Evolutionary conservation across 805 yeast species (phyloP).

Genomic region (Saccharomycopsis capsularis): DNA sequence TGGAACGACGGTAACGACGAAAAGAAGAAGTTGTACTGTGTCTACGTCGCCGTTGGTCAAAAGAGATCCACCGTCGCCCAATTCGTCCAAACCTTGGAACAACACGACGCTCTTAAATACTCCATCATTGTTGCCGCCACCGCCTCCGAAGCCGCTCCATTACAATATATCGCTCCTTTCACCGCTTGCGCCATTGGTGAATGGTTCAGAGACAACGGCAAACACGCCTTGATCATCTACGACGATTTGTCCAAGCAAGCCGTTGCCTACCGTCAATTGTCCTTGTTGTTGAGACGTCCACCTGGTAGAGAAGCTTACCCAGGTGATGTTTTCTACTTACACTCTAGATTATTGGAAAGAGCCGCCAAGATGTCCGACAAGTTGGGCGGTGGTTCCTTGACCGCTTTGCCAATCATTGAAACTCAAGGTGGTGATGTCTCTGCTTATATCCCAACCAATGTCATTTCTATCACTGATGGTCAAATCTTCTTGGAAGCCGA

Average conservation of each 20-base stretch:
- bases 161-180: constrained; percentile 99
- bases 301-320: constrained; percentile 97
- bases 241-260: constrained; percentile 99
- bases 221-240: constrained; percentile 92
- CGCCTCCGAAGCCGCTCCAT: constrained; percentile 99
- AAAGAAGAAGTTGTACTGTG: constrained; percentile 98
- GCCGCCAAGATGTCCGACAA: constrained; percentile 93
- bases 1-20: constrained; percentile 96
- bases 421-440: constrained; percentile 99
- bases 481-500: constrained; percentile 99
- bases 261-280: constrained; percentile 99
- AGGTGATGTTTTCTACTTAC: constrained; percentile 94
- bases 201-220: constrained; percentile 99
- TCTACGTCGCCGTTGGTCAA: constrained; percentile 99
- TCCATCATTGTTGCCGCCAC: constrained; percentile 98
- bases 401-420: constrained; percentile 94
- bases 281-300: constrained; percentile 93
- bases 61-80: constrained; percentile 99
- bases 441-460: constrained; percentile 96
- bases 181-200: constrained; percentile 99
- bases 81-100: constrained; percentile 98
- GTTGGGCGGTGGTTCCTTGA: constrained; percentile 88
- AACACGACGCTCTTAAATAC: constrained; percentile 96
- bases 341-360: constrained; percentile 92
- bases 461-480: constrained; percentile 95